These are phyloP conservation scores for Diospyros lotus DNA, from an alignment of 148 eudicot genomes.

Conservation along the genomic window DNA sequence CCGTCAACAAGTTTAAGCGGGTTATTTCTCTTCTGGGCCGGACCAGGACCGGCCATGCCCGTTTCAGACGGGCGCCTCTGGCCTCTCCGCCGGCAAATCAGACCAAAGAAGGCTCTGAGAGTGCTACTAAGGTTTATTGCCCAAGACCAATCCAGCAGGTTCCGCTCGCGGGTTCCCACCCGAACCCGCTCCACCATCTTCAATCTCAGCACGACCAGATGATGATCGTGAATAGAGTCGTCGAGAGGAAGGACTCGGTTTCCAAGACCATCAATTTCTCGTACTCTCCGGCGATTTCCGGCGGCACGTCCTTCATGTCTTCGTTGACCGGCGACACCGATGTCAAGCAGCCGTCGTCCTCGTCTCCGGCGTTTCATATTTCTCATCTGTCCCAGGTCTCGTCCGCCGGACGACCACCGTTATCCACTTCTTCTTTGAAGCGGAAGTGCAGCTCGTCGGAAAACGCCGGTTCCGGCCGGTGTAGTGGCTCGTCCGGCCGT, in stretches of 20 bases:
- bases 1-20: slow-evolving; percentile 60
- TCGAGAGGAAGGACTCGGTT: slow-evolving; percentile 17
- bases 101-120: slow-evolving; percentile 7
- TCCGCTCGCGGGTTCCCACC: slow-evolving; percentile 21
- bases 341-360: slow-evolving; percentile 20
- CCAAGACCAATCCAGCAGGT: slow-evolving; percentile 80
- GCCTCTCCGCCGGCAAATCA: not conserved
- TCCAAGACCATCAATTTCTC: slow-evolving; percentile 59
- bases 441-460: slow-evolving; percentile 74
- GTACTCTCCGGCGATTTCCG: slow-evolving; percentile 49
- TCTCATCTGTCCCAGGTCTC: slow-evolving; percentile 39
- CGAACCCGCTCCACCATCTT: slow-evolving; percentile 1
- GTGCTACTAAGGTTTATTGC: slow-evolving; percentile 30
- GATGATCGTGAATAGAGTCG: slow-evolving; percentile 10
- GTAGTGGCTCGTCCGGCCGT: slow-evolving; percentile 69
- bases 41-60: slow-evolving; percentile 76
- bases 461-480: slow-evolving; percentile 57
- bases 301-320: slow-evolving; percentile 51
- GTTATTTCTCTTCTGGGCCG: slow-evolving; percentile 78
- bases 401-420: slow-evolving; percentile 65
- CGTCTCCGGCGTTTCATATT: slow-evolving; percentile 43
- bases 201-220: slow-evolving; percentile 9
- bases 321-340: slow-evolving; percentile 64
- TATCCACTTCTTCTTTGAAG: slow-evolving; percentile 57
- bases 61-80: slow-evolving; percentile 58